A percentile compares a stretch with the other conserved stretches of the same genome.
phyloP scores from a whole-genome alignment of 2,329 filamentous ascomycete genomes.

The Aspergillus fischeri region DNA sequence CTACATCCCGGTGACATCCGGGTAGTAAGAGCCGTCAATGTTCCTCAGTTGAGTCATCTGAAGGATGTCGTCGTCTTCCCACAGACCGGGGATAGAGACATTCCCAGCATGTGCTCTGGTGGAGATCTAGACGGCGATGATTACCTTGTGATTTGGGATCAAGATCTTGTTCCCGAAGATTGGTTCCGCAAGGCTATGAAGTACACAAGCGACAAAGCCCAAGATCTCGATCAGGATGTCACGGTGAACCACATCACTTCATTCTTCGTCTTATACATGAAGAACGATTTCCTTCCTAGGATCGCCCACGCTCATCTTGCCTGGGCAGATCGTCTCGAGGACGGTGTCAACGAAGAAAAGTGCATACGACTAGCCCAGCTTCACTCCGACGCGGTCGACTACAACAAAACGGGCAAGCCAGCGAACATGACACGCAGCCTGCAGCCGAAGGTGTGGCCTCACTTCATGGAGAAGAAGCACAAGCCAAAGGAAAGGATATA shows the following conservation, averaged over 20 bases:
- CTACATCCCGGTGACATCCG: constrained; percentile 90
- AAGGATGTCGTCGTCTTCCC: constrained; percentile 86
- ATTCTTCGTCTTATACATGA: constrained; percentile 92
- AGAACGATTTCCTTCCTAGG: constrained; percentile 73
- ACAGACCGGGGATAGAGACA: constrained; percentile 72
- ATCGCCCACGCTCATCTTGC: constrained; percentile 83
- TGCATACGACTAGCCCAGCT: constrained; percentile 74
- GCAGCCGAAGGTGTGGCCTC: constrained; percentile 65
- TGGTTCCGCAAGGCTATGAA: constrained; percentile 78
- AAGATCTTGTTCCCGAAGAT: constrained; percentile 61
- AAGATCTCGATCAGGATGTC: constrained; percentile 58
- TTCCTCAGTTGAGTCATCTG: constrained; percentile 67
- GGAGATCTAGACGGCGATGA: constrained; percentile 96
- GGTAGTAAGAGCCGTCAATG: constrained; percentile 77
- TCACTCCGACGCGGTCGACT: constrained; percentile 91
- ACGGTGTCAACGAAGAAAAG: constrained; percentile 62
- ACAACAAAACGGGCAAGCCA: constrained; percentile 80
- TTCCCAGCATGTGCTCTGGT: constrained; percentile 92
- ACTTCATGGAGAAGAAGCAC: constrained; percentile 75
- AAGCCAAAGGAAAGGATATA: constrained; percentile 53
- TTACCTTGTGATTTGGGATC: constrained; percentile 91
- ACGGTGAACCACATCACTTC: constrained; percentile 68
- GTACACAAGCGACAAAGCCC: constrained; percentile 58
- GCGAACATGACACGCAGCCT: constrained; percentile 63
- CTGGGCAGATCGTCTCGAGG: constrained; percentile 59